These are phyloP conservation scores for Flaveria trinervia DNA, from an alignment of 129 eudicot genomes.

Conservation along the genomic window DNA sequence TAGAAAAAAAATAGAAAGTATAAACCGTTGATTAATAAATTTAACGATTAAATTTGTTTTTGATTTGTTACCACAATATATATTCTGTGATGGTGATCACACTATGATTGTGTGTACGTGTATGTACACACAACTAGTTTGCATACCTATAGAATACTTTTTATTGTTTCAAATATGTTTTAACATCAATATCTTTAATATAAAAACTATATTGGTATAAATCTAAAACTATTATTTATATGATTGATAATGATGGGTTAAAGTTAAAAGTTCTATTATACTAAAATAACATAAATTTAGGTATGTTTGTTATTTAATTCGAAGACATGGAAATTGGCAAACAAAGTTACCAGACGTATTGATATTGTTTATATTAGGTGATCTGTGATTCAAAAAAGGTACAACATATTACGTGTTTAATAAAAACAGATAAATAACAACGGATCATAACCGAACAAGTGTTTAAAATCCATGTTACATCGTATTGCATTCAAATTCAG, in stretches of 20 bases:
- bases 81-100: no score
- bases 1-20: no score
- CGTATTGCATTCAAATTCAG: no score
- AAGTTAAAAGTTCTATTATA: neutral
- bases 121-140: no score
- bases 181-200: no score
- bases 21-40: no score
- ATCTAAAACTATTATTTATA: neutral
- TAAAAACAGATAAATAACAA: neutral
- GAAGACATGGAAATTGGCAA: neutral
- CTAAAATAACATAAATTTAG: neutral
- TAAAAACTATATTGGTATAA: neutral
- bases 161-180: no score
- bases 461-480: neutral
- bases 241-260: neutral
- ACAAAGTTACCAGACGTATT: neutral
- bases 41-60: no score
- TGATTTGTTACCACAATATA: no score
- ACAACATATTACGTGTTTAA: slow-evolving; percentile 5
- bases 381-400: neutral
- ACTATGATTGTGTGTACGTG: no score
- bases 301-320: neutral
- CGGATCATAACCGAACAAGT: neutral
- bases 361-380: slow-evolving; percentile 20
- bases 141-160: no score